Evolutionary conservation across 129 eudicot species (phyloP).

Genomic region (Chrysanthemum makinoi): DNA sequence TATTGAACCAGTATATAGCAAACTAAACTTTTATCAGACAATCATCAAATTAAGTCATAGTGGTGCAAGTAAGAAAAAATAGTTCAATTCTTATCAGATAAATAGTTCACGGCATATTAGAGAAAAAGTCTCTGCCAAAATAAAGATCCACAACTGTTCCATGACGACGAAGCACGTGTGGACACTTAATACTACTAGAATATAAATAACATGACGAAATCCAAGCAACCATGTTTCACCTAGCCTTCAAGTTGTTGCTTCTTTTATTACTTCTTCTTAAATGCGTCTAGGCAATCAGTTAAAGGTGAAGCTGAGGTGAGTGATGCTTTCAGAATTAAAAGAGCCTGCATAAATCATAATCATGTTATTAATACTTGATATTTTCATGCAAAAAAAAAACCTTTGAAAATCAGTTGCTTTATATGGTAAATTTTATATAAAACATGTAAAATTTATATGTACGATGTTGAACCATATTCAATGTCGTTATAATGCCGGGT

Average conservation of each 20-base stretch:
- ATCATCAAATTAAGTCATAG: no score
- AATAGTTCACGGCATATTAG: no score
- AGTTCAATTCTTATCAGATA: no score
- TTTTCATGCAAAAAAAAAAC: no score
- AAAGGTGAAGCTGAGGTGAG: constrained; percentile 16
- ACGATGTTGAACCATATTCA: neutral
- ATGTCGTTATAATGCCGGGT: no score
- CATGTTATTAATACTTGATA: neutral
- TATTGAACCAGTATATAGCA: no score
- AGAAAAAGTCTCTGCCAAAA: no score
- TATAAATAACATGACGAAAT: neutral
- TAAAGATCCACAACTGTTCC: no score
- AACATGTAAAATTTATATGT: neutral
- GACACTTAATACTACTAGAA: neutral
- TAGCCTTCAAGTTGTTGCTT: constrained; percentile 7
- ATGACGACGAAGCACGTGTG: neutral
- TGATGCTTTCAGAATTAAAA: constrained; percentile 13
- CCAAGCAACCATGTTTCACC: neutral
- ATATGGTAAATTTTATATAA: no score
- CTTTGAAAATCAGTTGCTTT: no score
- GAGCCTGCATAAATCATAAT: constrained; percentile 15
- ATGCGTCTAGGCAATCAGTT: constrained; percentile 3
- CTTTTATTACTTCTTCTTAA: constrained; percentile 10
- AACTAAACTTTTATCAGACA: no score
- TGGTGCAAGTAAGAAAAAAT: no score